These are phyloP conservation scores for Lasiosphaeria miniovina DNA, from an alignment of 495 filamentous ascomycete genomes.

Conservation along the genomic window DNA sequence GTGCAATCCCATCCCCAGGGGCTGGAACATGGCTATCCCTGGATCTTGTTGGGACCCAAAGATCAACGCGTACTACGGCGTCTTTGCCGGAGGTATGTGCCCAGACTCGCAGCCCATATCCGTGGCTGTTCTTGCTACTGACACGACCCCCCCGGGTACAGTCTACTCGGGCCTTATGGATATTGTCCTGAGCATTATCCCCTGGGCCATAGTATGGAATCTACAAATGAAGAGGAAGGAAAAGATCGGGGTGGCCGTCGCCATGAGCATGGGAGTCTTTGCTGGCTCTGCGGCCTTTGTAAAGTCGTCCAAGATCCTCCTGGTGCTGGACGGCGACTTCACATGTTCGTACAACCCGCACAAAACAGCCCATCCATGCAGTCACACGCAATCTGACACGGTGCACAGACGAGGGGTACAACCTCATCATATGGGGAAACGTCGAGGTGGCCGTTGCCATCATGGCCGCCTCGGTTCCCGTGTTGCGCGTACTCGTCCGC, in stretches of 20 bases:
- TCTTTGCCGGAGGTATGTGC: conserved; percentile 25
- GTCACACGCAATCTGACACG: neutral
- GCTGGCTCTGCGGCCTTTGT: conserved; percentile 31
- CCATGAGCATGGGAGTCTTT: conserved; percentile 42
- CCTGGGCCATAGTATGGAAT: conserved; percentile 35
- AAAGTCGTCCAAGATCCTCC: conserved; percentile 26
- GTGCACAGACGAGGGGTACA: conserved; percentile 24
- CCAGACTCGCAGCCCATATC: too few relatives aligned
- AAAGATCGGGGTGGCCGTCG: conserved; percentile 36
- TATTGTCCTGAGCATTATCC: conserved; percentile 33
- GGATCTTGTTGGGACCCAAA: conserved; percentile 22
- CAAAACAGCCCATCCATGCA: too few relatives aligned
- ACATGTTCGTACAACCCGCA: conserved; percentile 19
- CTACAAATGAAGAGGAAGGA: conserved; percentile 36
- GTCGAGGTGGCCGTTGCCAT: conserved; percentile 34
- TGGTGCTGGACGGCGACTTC: conserved; percentile 23
- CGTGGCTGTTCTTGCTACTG: neutral
- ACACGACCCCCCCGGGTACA: neutral
- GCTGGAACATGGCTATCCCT: conserved; percentile 12
- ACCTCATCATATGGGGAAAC: conserved; percentile 29
- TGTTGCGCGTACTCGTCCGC: conserved; percentile 30
- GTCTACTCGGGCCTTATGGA: conserved; percentile 38
- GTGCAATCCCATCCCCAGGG: conserved; percentile 27
- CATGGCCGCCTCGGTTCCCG: conserved; percentile 34
- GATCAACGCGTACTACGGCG: conserved; percentile 16